Evolutionary conservation across 495 filamentous ascomycete genomes (phyloP), one percentile per base, ranked within the genome.

Genomic region (Aspergillus saccharolyticus): DNA sequence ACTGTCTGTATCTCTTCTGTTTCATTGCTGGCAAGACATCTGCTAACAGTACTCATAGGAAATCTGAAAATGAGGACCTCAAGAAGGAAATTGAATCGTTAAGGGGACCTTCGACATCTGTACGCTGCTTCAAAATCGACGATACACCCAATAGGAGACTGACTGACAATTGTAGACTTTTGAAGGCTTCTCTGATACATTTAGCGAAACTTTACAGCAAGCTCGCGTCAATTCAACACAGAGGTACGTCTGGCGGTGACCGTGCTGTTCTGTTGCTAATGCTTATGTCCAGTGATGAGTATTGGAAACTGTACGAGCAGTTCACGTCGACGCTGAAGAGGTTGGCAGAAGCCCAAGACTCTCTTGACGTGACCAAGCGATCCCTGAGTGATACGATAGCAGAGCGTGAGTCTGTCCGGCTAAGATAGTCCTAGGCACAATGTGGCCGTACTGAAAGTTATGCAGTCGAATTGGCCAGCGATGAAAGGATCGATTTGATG

Each of bases 401-500:
- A 61, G 72, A 77, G 24, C 63, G 77, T 80, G 69, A 63, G 74
- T 70, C 22, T 42, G 52, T 42, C 52, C 57, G 25, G 30, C 56
- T 7, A 20, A 46, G 10, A 12, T 39, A 12, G 33, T 6, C 5
- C 33, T 12, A 15, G 33, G 14, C 12, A n/a, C n/a, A n/a, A n/a
- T n/a, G n/a, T n/a, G 5, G 10, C 14, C 33, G 33, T 42, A 42
- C 69, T 77, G 54, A 79, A 50, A 28, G 47, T 53, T 39, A 54
- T 21, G 54, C 56, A 80, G 80, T 77, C 46, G 66, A 61, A 50
- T 63, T 83, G 22, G 70, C 78, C 54, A 71, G 71, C 54, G 72
- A 75, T 43, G 80, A 83, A 48, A 78, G 80, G 52, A 58, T 76
- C 19, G 76, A 82, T 44, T 66, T 79, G 12, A 63, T 82, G 25